Evolutionary conservation across 2,329 filamentous ascomycete species (phyloP).

Genomic region (Neurospora sp.): DNA sequence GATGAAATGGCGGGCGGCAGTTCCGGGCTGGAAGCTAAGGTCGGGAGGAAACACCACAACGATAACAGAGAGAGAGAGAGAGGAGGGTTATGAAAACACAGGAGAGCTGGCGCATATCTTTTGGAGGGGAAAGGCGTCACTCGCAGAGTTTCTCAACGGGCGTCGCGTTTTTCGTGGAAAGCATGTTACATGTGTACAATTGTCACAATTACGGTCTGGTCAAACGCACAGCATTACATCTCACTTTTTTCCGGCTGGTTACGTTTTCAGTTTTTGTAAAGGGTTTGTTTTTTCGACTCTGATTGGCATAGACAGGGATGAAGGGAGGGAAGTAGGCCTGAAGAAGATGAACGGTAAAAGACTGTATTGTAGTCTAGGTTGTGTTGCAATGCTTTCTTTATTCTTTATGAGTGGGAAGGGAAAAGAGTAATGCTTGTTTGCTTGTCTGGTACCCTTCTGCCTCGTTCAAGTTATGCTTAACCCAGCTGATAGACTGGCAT

Average conservation of each 20-base stretch:
- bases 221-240: neutral
- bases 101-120: neutral
- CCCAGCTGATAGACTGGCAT: neutral
- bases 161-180: neutral
- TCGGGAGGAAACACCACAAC: neutral
- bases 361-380: neutral
- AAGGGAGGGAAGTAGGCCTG: neutral
- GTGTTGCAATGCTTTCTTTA: neutral
- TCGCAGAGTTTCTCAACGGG: neutral
- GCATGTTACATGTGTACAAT: neutral
- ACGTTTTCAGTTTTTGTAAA: neutral
- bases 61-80: neutral
- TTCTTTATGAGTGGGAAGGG: neutral
- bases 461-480: neutral
- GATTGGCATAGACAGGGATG: neutral
- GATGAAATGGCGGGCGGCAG: neutral
- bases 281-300: neutral
- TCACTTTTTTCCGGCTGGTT: neutral
- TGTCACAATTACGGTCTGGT: neutral
- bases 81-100: neutral
- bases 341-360: neutral
- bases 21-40: neutral
- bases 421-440: neutral
- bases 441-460: neutral
- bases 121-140: neutral